phyloP scores from a whole-genome alignment of 768 basidiomycete species.

The Cystoderma amianthinum region DNA sequence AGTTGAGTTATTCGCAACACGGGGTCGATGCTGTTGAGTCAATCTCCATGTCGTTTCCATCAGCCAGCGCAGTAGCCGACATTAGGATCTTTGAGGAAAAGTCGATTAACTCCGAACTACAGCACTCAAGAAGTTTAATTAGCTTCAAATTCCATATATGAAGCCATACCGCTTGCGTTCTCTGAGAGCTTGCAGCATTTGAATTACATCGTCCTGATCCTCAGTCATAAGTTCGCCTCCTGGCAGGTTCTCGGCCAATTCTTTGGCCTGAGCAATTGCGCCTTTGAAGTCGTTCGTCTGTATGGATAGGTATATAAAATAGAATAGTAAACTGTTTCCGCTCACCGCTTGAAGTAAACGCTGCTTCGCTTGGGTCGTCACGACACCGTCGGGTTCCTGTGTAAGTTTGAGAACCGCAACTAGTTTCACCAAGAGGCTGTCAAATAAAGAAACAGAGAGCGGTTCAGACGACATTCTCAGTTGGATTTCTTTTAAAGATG shows the following conservation, averaged over 20 bases:
- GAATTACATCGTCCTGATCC: conserved; percentile 67
- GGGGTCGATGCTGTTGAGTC: conserved; percentile 77
- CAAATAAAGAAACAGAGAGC: conserved; percentile 44
- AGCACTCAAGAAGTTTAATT: background rate
- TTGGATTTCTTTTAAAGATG: background rate
- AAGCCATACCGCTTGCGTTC: conserved; percentile 52
- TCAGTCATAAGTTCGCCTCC: conserved; percentile 66
- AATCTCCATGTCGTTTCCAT: conserved; percentile 49
- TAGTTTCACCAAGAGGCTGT: conserved; percentile 52
- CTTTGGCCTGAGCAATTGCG: conserved; percentile 49
- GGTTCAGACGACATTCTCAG: conserved; percentile 20
- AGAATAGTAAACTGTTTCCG: too few relatives aligned
- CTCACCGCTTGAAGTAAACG: conserved; percentile 57
- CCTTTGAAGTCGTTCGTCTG: conserved; percentile 72
- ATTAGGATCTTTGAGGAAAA: conserved; percentile 39
- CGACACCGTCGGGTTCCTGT: conserved; percentile 46
- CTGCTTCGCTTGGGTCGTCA: conserved; percentile 56
- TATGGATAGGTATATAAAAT: background rate
- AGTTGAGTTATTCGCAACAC: conserved; percentile 18
- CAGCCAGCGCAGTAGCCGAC: conserved; percentile 17
- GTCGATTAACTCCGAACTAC: conserved; percentile 45
- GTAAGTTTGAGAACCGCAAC: conserved; percentile 55
- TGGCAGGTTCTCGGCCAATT: conserved; percentile 49
- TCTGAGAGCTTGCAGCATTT: conserved; percentile 56
- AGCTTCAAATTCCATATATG: conserved; percentile 1